A percentile compares a stretch with the other conserved stretches of the same genome.
Conservation (phyloP, 129 eudicot species). For the Saussurea involucrata region DNA sequence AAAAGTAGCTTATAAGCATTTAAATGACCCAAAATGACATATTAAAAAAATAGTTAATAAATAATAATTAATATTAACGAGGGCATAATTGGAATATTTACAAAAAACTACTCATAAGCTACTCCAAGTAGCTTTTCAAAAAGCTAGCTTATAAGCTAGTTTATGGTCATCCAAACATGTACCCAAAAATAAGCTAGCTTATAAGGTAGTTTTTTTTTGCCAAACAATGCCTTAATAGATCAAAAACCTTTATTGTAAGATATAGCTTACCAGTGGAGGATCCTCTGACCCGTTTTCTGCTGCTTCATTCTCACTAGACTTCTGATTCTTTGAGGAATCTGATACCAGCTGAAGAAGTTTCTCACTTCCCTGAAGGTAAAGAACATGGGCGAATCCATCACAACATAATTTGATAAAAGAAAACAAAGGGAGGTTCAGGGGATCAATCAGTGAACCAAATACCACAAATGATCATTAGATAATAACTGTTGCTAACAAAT, state of each 20-base stretch:
- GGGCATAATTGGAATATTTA: too few relatives aligned
- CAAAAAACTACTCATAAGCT: too few relatives aligned
- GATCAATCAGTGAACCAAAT: neutral
- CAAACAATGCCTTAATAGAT: neutral
- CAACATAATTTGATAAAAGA: constrained; percentile 4
- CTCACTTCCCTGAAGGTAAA: constrained; percentile 70
- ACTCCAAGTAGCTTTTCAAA: too few relatives aligned
- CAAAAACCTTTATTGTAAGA: neutral
- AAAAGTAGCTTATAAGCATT: too few relatives aligned
- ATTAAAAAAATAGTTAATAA: too few relatives aligned
- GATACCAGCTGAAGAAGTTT: constrained; percentile 85
- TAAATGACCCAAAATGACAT: too few relatives aligned
- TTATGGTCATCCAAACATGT: too few relatives aligned
- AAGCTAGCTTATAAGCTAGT: too few relatives aligned
- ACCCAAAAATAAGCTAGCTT: too few relatives aligned
- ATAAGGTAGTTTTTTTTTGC: too few relatives aligned
- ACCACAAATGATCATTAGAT: neutral
- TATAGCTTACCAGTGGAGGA: constrained; percentile 50
- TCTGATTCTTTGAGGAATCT: constrained; percentile 40
- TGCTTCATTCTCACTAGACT: constrained; percentile 15
- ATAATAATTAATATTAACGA: too few relatives aligned
- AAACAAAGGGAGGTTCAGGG: neutral
- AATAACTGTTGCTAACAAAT: neutral
- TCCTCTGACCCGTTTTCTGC: constrained; percentile 12
- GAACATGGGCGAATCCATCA: neutral